These are phyloP conservation scores for Brassica incana DNA, from an alignment of 345 rosid genomes.

Conservation along the genomic window DNA sequence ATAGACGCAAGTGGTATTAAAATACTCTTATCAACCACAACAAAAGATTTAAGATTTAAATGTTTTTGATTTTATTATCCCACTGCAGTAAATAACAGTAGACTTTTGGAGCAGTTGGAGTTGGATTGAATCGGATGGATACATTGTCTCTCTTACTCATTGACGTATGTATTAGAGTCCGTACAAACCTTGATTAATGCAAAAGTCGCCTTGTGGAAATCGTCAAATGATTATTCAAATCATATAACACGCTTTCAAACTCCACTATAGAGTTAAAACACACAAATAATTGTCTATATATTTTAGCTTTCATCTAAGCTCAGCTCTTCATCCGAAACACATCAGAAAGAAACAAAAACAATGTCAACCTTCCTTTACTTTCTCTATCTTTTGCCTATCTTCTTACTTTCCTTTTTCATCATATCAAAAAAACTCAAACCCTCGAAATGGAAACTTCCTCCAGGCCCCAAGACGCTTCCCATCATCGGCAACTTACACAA, in stretches of 20 bases:
- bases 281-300: background rate
- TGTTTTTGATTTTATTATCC: background rate
- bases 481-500: conserved; percentile 51
- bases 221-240: background rate
- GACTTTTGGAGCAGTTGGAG: background rate
- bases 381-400: conserved; percentile 5
- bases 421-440: conserved; percentile 9
- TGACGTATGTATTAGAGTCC: background rate
- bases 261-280: background rate
- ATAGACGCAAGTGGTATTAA: background rate
- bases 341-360: background rate
- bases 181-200: background rate
- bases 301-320: background rate
- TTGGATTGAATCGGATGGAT: background rate
- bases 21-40: background rate
- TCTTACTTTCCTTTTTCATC: conserved; percentile 3
- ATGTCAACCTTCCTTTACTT: conserved; percentile 28
- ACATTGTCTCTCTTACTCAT: background rate
- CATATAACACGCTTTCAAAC: background rate
- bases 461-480: conserved; percentile 46
- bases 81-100: background rate
- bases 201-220: background rate
- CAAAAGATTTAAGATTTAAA: background rate
- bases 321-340: background rate
- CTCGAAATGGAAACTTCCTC: conserved; percentile 31